Evolutionary conservation across 1,284 basidiomycete species (phyloP), one percentile per base, ranked within the genome.

Genomic region (Puccinia triticina): DNA sequence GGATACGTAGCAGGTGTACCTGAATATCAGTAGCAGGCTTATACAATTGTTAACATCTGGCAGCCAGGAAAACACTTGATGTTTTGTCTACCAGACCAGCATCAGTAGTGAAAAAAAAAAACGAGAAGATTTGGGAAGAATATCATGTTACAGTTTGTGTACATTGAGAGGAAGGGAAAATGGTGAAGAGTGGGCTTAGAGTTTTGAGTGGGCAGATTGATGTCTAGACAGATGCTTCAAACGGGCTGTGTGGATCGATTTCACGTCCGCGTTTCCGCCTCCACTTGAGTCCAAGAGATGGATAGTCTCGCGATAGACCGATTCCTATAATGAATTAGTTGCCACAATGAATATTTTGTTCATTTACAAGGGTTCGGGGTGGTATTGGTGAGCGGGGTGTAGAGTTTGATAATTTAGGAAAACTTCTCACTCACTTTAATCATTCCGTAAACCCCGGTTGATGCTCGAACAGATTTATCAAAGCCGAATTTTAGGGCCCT

Each of bases 401-500:
- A 16, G 23, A 32, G 37, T 3, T 46, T 23, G 4, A 77, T 16
- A 18, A 29, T 34, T 12, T 23, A 48, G 43, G 7, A 40, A n/a
- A 66, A 5, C 18, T n/a, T 66, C 37, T 21, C 61, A 67, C 59
- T 32, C n/a, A 82, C 80, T 64, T 82, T 82, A 26, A 76, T 82
- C 61, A 75, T 16, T n/a, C 71, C 80, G 46, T 75, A 82, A 10
- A 82, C 73, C 34, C 80, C 80, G 26, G 71, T 76, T 18, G 57
- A 53, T 8, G 80, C 80, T 23, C 61, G 55, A 40, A 67, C 53
- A 5, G 80, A 75, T 76, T 75, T 75, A 21, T 75, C 53, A 7
- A 72, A 82, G 26, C 43, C 80, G 0, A 82, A 40, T 57, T 69
- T 74, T 14, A 82, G 59, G 21, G 80, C 55, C 34, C 29, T 43